phyloP scores from a whole-genome alignment of 2,329 filamentous ascomycete genomes.

The Delphinella strobiligena region DNA sequence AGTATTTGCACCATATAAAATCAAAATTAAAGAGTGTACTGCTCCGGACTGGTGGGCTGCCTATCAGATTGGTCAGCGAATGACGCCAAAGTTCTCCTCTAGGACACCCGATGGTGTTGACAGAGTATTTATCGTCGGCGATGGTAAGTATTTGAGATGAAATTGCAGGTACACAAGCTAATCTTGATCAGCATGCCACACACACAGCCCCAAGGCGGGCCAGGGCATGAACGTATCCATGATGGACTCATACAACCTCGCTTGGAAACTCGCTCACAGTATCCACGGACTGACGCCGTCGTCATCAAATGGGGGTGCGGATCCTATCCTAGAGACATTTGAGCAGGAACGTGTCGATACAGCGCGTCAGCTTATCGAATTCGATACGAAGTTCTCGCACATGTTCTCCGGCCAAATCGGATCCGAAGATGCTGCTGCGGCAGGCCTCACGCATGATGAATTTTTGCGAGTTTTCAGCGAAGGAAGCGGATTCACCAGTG shows the following conservation, averaged over 20 bases:
- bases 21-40: slow-evolving; percentile 2
- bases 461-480: slow-evolving; percentile 36
- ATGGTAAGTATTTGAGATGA: slow-evolving; percentile 21
- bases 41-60: slow-evolving; percentile 30
- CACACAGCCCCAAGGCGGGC: slow-evolving; percentile 48
- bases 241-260: slow-evolving; percentile 51
- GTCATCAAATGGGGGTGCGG: slow-evolving; percentile 8
- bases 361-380: slow-evolving; percentile 52
- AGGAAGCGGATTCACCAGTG: slow-evolving; percentile 48
- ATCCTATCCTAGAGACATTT: slow-evolving; percentile 38
- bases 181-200: slow-evolving; percentile 23
- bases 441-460: slow-evolving; percentile 15
- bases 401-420: slow-evolving; percentile 31
- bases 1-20: slow-evolving; percentile 4
- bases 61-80: slow-evolving; percentile 54
- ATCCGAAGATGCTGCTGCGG: slow-evolving; percentile 1
- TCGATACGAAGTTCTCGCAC: slow-evolving; percentile 36
- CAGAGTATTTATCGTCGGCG: slow-evolving; percentile 3
- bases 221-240: slow-evolving; percentile 63
- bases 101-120: slow-evolving; percentile 6
- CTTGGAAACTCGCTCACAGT: slow-evolving; percentile 40
- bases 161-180: slow-evolving; percentile 17
- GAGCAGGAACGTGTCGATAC: slow-evolving; percentile 44
- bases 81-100: slow-evolving; percentile 26
- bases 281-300: slow-evolving; percentile 8